Conservation (phyloP, 768 basidiomycete genomes). For the Strobilomyces dryophilus region DNA sequence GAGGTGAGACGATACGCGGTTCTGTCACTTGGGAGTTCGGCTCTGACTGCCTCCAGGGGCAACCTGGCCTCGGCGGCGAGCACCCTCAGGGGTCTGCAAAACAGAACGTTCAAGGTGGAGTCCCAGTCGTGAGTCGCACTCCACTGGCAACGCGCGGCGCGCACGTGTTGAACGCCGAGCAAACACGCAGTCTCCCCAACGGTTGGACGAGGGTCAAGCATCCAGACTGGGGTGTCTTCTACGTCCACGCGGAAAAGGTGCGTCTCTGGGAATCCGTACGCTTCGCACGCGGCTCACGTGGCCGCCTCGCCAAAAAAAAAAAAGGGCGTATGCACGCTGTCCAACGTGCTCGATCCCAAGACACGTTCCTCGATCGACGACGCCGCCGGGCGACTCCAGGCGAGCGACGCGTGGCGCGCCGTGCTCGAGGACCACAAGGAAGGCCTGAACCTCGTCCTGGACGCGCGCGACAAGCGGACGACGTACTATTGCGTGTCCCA, state of each 20-base stretch:
- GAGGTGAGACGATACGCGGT: constrained; percentile 8
- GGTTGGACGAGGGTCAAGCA: constrained; percentile 30
- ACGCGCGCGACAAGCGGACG: not conserved
- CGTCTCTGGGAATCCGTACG: not conserved
- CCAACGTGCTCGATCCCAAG: constrained; percentile 6
- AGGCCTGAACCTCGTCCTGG: constrained; percentile 17
- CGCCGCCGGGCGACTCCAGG: constrained; percentile 6
- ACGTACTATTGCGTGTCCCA: constrained; percentile 29
- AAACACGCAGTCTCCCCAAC: constrained; percentile 4
- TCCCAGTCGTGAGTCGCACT: constrained; percentile 8
- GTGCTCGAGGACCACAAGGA: constrained; percentile 5
- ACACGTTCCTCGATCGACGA: constrained; percentile 10
- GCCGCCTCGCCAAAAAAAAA: not conserved
- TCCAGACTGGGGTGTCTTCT: constrained; percentile 32
- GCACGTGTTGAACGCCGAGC: no score
- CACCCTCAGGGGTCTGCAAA: constrained; percentile 17
- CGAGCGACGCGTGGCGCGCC: constrained; percentile 1
- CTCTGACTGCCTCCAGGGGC: not conserved
- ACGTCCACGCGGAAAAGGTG: constrained; percentile 31
- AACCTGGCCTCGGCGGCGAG: constrained; percentile 3
- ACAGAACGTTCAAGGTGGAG: not conserved
- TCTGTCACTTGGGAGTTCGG: not conserved
- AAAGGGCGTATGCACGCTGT: constrained; percentile 14
- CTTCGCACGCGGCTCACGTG: not conserved
- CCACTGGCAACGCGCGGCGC: no score